Base-by-base conservation (phyloP, 2,329 filamentous ascomycete species). In the Ilyonectria robusta region DNA sequence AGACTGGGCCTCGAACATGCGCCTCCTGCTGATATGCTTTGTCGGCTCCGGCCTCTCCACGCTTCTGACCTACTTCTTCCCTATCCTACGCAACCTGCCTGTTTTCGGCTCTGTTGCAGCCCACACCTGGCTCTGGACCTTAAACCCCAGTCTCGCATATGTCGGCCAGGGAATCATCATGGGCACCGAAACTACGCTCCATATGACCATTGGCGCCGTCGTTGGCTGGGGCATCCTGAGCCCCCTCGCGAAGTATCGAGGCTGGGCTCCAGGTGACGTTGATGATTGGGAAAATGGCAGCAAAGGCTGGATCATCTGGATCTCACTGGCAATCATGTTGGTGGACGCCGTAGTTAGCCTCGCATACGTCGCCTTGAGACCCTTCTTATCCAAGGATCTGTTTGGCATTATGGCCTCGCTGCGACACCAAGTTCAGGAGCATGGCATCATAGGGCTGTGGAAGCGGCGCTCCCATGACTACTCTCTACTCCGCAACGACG, bases 241-340 rank as follows among this genome's bases (percentile, higher is more conserved):
- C 3, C 96, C 96, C 1, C 81, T 98, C 8, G 95, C 96, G 4
- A 98, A 97, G 79, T 83, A 86, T 63, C 89, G 88, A 73, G 94
- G 93, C 3, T 99, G 96, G 96, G 96, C 96, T 10, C 93, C 94
- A 3, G 96, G 95, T 0, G 87, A 91, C 1, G 94, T 98, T 1
- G 87, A 89, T 62, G 93, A 97, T 78, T 99, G 96, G 96, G 93
- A 95, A 66, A 89, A 87, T 17, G 96, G 96, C 10, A 97, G 94
- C 78, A 98, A 98, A 82, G 96, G 95, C 44, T 99, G 96, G 96
- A 98, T 99, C 67, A 94, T 99, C 0, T 99, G 96, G 96, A 87
- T 97, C 2, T 97, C 94, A 37, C 84, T 99, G 33, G 94, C 96
- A 4, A 98, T 99, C 72, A 99, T 99, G 96, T 86, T 99, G 29